These are phyloP conservation scores for Aspergillus olivimuriae DNA, from an alignment of 495 filamentous ascomycete genomes.

Conservation along the genomic window DNA sequence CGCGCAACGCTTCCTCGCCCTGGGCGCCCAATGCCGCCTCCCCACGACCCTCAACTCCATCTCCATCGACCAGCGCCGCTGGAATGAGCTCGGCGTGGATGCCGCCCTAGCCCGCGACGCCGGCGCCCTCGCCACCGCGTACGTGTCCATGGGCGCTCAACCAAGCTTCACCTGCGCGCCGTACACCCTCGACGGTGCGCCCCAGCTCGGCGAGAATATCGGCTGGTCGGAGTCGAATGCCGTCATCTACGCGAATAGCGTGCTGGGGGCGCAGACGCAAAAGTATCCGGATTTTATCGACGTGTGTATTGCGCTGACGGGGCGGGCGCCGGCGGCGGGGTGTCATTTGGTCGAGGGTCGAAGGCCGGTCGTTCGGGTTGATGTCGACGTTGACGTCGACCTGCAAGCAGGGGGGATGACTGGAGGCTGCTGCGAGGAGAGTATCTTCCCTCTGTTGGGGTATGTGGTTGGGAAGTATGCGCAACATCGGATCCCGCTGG, in stretches of 20 bases:
- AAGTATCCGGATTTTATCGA: slow-evolving; percentile 31
- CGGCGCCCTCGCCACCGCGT: slow-evolving; percentile 16
- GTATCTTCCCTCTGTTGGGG: slow-evolving; percentile 24
- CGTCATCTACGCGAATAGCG: slow-evolving; percentile 28
- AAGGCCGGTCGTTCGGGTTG: neutral
- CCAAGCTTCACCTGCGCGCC: slow-evolving; percentile 30
- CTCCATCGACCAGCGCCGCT: slow-evolving; percentile 24
- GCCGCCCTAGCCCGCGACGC: slow-evolving; percentile 10
- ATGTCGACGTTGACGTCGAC: neutral
- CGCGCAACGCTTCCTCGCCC: slow-evolving; percentile 14
- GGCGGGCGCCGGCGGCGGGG: slow-evolving; percentile 12
- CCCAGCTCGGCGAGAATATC: slow-evolving; percentile 17
- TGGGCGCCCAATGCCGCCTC: slow-evolving; percentile 17
- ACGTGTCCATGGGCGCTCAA: slow-evolving; percentile 23
- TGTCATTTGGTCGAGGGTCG: slow-evolving; percentile 11
- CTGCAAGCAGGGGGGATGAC: neutral
- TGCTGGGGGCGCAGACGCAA: slow-evolving; percentile 24
- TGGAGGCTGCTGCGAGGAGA: slow-evolving; percentile 12
- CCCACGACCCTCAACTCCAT: slow-evolving; percentile 29
- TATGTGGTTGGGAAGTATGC: slow-evolving; percentile 18
- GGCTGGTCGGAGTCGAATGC: slow-evolving; percentile 30
- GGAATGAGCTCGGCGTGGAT: slow-evolving; percentile 18
- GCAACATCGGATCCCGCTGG: slow-evolving; percentile 15
- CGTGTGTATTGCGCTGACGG: slow-evolving; percentile 26
- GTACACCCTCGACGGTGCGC: slow-evolving; percentile 21